Evolutionary conservation across 2,329 filamentous ascomycete genomes (phyloP).

Genomic region (Xylariaceae sp.): DNA sequence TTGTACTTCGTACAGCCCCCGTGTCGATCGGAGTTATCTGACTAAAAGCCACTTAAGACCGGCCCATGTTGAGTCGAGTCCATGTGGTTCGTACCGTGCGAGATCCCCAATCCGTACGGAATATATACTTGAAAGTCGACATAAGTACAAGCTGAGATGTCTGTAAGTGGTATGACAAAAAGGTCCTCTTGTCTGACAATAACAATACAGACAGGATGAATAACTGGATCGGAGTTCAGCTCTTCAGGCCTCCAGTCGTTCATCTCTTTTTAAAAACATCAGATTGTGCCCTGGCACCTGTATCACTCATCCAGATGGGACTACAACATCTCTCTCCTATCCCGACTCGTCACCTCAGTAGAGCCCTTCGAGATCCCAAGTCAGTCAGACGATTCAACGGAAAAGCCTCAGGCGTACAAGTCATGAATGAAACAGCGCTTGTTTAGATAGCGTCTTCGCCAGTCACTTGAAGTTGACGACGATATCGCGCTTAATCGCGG

Average conservation of each 20-base stretch:
- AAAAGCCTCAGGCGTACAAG: neutral
- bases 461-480: neutral
- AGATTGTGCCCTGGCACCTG: neutral
- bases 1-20: neutral
- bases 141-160: neutral
- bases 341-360: constrained; percentile 1
- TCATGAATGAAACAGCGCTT: neutral
- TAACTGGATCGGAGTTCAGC: neutral
- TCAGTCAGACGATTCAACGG: constrained; percentile 4
- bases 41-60: constrained; percentile 3
- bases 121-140: neutral
- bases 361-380: constrained; percentile 7
- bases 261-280: neutral
- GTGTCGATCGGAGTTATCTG: neutral
- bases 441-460: neutral
- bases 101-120: neutral
- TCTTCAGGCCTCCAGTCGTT: neutral
- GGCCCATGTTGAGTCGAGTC: neutral
- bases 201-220: neutral
- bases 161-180: neutral
- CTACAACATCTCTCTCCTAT: neutral
- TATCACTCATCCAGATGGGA: neutral
- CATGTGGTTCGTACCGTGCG: neutral
- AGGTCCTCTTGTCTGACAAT: neutral
- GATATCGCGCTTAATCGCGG: neutral